phyloP scores from a whole-genome alignment of 352 stramenopile species.

The Phytophthora sojae region DNA sequence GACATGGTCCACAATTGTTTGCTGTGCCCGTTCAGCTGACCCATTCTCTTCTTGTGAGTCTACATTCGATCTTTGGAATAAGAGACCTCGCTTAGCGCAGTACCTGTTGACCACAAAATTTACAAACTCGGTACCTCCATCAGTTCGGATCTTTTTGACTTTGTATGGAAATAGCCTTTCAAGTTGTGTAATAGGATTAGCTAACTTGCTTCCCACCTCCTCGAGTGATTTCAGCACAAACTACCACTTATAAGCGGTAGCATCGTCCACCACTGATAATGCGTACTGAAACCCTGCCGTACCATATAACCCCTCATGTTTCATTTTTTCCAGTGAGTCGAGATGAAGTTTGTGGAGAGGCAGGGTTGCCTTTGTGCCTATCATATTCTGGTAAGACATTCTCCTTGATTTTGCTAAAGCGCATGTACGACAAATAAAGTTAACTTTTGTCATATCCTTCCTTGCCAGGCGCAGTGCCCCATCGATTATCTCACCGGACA shows the following conservation, averaged over 20 bases:
- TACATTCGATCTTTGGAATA: conserved; percentile 15
- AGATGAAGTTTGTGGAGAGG: background rate
- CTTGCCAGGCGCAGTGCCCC: background rate
- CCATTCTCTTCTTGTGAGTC: background rate
- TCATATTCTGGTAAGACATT: background rate
- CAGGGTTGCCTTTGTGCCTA: background rate
- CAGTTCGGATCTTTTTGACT: background rate
- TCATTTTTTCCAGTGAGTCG: background rate
- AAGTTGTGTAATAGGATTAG: background rate
- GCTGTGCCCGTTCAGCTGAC: conserved; percentile 8
- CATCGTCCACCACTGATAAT: background rate
- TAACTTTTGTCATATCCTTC: background rate
- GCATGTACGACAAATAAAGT: background rate
- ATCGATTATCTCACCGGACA: background rate
- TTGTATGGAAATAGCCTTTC: conserved; percentile 1
- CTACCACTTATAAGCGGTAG: conserved; percentile 11
- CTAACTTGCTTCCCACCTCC: no score
- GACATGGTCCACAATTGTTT: conserved; percentile 13
- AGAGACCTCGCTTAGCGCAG: background rate
- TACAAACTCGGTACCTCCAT: conserved; percentile 17
- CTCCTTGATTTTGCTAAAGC: background rate
- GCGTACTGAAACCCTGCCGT: background rate
- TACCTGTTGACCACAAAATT: background rate
- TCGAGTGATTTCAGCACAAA: no score
- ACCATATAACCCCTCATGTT: background rate